Evolutionary conservation across 768 basidiomycete species (phyloP), one percentile per base, ranked within the genome.

Genomic region (Russula sp.): DNA sequence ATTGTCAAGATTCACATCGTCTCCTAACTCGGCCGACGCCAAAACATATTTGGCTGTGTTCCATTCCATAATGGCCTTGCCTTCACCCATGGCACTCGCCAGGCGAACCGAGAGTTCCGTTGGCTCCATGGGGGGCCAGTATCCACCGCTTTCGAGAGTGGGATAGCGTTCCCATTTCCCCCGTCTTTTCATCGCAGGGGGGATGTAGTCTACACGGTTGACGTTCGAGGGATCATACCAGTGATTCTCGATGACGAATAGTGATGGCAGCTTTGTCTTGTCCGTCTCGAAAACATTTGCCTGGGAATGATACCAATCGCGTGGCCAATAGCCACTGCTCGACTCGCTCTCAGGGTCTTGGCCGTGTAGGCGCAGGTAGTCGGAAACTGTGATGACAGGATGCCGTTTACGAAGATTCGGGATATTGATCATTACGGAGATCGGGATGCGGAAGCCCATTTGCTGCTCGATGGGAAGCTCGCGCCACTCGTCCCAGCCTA

Each of bases 401-500:
- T 79, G 73, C 1, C 59, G 67, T 44, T 62, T 59, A 40, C 78
- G 77, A 14, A 80, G 73, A 59, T 74, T 74, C 44, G 77, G 75
- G 44, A 80, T 61, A 64, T 81, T 76, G 57, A 80, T 65, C 79
- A 80, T 78, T 61, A 71, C 39, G 53, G 73, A 70, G 22, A 77
- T 72, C 35, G 73, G 73, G 18, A 78, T 69, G 4, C 73, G 69
- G 71, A 75, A 76, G 13, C 68, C 75, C 72, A 74, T 75, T 55
- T 73, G 74, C 53, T 74, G 57, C 14, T 75, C 74, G 59, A 71
- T 67, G 47, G 79, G 77, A 6, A 76, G 65, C 6, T 73, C 63
- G 4, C 75, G 71, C 79, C 80, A 81, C 61, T 79, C 77, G 40
- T 75, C 71, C 50, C 71, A 76, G 27, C 75, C 70, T 62, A 79